phyloP scores from a whole-genome alignment of 1,284 basidiomycete species.

The Cutaneotrichosporon sp. region DNA sequence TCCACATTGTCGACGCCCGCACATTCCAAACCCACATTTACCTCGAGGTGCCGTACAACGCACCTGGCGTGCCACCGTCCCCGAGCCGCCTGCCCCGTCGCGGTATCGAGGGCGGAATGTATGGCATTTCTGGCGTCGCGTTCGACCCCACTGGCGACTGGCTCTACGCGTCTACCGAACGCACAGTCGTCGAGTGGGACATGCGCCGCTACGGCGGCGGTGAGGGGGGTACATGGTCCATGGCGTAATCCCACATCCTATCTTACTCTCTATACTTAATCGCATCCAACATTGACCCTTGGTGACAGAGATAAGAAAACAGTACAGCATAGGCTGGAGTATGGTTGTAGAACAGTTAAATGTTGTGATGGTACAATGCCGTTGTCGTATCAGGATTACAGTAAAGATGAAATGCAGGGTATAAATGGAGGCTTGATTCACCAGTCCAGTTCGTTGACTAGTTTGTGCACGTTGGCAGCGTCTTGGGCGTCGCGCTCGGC shows the following conservation, averaged over 20 bases:
- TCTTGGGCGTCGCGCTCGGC: slow-evolving; percentile 57
- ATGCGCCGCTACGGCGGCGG: slow-evolving; percentile 35
- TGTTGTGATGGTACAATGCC: slow-evolving; percentile 7
- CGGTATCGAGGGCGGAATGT: slow-evolving; percentile 32
- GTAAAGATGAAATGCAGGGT: not conserved
- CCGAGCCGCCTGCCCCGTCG: slow-evolving; percentile 7
- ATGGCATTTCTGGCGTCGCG: slow-evolving; percentile 42
- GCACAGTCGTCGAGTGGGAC: slow-evolving; percentile 48
- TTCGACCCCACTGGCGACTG: slow-evolving; percentile 47
- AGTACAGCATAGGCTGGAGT: not conserved
- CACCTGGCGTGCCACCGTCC: not conserved
- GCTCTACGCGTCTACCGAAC: slow-evolving; percentile 46
- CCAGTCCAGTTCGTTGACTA: slow-evolving; percentile 25
- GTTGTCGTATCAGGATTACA: not conserved
- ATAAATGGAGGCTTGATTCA: not conserved
- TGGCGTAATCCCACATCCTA: slow-evolving; percentile 23
- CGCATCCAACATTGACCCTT: not conserved
- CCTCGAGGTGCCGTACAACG: slow-evolving; percentile 35
- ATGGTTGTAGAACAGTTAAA: not conserved
- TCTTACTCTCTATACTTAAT: not conserved
- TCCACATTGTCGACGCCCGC: slow-evolving; percentile 48
- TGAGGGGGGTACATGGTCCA: slow-evolving; percentile 34
- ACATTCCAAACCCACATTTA: slow-evolving; percentile 45
- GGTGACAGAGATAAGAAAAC: not conserved
- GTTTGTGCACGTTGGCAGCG: slow-evolving; percentile 23